phyloP scores from a whole-genome alignment of 768 basidiomycete species.

The Trametes cinnabarina region DNA sequence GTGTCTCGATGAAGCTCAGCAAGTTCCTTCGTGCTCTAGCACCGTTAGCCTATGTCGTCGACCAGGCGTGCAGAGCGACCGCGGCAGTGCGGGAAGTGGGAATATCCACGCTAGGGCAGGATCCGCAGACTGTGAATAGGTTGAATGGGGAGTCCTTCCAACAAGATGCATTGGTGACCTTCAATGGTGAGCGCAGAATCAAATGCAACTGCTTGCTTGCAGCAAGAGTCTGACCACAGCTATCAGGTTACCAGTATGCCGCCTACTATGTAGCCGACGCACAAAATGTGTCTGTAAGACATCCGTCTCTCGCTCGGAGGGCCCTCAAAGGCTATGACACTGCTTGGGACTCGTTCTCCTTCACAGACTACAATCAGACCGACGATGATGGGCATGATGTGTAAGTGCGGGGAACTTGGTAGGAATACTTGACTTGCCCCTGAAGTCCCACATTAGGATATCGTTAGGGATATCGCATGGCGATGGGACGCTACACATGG shows the following conservation, averaged over 20 bases:
- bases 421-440: too few species aligned
- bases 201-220: too few species aligned
- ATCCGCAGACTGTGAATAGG: conserved; percentile 36
- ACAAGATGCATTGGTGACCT: conserved; percentile 34
- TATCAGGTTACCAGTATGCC: conserved; percentile 36
- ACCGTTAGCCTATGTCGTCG: neutral
- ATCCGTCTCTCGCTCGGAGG: conserved; percentile 30
- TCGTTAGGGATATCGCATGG: conserved; percentile 36
- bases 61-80: neutral
- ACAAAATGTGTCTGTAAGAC: conserved; percentile 30
- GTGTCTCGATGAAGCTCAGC: neutral
- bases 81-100: conserved; percentile 18
- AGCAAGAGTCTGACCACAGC: too few species aligned
- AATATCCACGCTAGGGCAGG: conserved; percentile 28
- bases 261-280: conserved; percentile 30
- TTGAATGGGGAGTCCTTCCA: conserved; percentile 40
- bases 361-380: conserved; percentile 37
- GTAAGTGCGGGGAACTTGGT: too few species aligned
- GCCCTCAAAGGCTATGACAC: conserved; percentile 9
- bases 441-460: conserved; percentile 23
- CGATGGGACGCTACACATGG: conserved; percentile 36
- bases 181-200: conserved; percentile 27
- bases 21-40: neutral
- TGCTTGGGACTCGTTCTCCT: conserved; percentile 31
- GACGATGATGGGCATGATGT: conserved; percentile 39